Base-by-base conservation (phyloP, 2,329 filamentous ascomycete genomes). In the Ustulina deusta region DNA sequence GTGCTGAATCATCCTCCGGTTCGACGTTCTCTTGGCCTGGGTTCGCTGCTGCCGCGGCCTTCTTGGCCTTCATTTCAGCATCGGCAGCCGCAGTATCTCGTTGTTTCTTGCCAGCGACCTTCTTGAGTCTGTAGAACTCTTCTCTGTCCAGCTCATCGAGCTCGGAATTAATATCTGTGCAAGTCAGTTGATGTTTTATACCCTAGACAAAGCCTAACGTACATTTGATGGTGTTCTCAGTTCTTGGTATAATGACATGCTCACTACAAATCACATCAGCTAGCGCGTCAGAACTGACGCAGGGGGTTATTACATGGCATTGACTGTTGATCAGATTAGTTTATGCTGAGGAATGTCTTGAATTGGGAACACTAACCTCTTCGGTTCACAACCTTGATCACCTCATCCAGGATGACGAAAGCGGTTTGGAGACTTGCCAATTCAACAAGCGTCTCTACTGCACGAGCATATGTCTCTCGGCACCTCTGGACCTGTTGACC, bases 221-320 rank as follows among this genome's bases (percentile, higher is more conserved):
- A 90, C 90, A 99, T 83, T 97, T 97, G 84, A 99, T 99, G n/a
- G 96, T 99, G 78, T 98, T 99, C 80, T 99, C 96, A 15, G 96
- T 99, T 73, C 96, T 88, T 13, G 96, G 96, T 76, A 99, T 99
- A 74, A 99, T 98, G 74, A 99, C 93, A 80, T 97, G 92, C 81
- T 96, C 93, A 76, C 89, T 92, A 73, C 27, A 44, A 32, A 36
- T 29, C 5, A 29, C 10, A 69, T 80, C 72, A 78, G 77, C 57
- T 49, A 27, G 25, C 7, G 13, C 7, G 29, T 46, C 22, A 20
- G 6, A 20, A 40, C 42, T 11, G 29, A 22, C 7, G 34, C 20
- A 49, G 6, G 20, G 20, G 29, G 60, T 55, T 69, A 69, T 80
- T 83, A 93, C 90, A 98, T 97, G 65, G 95, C 95, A 78, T 97